A percentile compares a stretch with the other conserved stretches of the same genome.
Evolutionary conservation across 2,329 filamentous ascomycete genomes (phyloP).

Genomic region (Berkeleyomyces basicola): DNA sequence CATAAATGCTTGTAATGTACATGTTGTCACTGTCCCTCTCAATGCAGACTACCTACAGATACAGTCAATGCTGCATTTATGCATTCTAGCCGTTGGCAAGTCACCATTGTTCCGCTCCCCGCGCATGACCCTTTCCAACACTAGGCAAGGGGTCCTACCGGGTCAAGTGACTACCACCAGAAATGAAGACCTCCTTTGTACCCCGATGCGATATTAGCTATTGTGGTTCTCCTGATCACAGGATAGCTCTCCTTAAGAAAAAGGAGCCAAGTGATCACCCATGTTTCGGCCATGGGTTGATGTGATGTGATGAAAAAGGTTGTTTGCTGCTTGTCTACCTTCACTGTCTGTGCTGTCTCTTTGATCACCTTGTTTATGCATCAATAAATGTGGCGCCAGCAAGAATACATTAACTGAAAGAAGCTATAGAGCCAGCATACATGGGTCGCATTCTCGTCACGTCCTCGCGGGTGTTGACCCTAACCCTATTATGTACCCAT

Average conservation of each 20-base stretch:
- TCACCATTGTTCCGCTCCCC: not conserved
- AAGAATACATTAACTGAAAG: not conserved
- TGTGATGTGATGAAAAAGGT: not conserved
- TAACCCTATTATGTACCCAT: not conserved
- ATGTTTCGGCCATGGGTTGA: not conserved
- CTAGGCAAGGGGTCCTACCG: not conserved
- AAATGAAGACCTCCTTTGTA: slow-evolving; percentile 1
- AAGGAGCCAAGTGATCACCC: not conserved
- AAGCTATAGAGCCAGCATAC: not conserved
- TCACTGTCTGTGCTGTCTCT: not conserved
- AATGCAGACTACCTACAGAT: not conserved
- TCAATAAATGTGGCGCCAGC: not conserved
- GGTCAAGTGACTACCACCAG: not conserved
- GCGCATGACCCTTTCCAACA: not conserved
- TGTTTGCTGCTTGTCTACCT: not conserved
- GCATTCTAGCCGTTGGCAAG: too few species aligned
- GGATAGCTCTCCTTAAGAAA: not conserved
- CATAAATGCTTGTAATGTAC: too few species aligned
- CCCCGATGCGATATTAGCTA: not conserved
- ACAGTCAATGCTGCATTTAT: not conserved
- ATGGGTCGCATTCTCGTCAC: not conserved
- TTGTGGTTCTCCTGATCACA: not conserved
- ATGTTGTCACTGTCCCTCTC: too few species aligned
- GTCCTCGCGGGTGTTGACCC: not conserved
- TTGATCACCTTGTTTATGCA: not conserved